Conservation (phyloP, 75 land plant genomes). For the Cunninghamia lanceolata region DNA sequence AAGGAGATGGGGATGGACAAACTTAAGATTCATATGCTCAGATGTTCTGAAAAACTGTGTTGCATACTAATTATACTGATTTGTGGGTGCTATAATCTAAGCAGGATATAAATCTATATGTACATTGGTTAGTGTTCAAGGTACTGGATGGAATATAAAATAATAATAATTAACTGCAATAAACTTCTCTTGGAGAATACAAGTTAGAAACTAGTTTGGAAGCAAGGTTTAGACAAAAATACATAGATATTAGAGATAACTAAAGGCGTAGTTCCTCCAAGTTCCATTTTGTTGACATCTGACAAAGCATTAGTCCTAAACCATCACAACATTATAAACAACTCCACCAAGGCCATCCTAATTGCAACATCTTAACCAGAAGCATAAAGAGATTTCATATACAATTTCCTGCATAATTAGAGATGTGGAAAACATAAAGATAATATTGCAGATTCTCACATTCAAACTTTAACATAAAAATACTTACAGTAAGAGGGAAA, state of each 20-base stretch:
- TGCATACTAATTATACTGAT: neutral
- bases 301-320: neutral
- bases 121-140: neutral
- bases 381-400: neutral
- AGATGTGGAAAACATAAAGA: neutral
- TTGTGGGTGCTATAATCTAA: neutral
- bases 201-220: neutral
- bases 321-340: neutral
- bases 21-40: neutral
- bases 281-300: no score
- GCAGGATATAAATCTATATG: neutral
- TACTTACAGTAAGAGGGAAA: conserved; percentile 11
- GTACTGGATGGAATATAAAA: neutral
- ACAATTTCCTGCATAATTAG: neutral
- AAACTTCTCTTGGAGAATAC: neutral
- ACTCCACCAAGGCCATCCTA: neutral
- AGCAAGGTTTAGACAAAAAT: neutral
- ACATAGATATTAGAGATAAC: no score
- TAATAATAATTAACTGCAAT: neutral
- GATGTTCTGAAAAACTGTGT: neutral
- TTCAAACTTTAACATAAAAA: neutral
- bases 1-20: no score
- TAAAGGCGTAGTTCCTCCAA: neutral
- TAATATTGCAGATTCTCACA: neutral
- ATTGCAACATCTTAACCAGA: neutral